Base-by-base conservation (phyloP, 345 rosid genomes). In the Leavenworthia alabamica region DNA sequence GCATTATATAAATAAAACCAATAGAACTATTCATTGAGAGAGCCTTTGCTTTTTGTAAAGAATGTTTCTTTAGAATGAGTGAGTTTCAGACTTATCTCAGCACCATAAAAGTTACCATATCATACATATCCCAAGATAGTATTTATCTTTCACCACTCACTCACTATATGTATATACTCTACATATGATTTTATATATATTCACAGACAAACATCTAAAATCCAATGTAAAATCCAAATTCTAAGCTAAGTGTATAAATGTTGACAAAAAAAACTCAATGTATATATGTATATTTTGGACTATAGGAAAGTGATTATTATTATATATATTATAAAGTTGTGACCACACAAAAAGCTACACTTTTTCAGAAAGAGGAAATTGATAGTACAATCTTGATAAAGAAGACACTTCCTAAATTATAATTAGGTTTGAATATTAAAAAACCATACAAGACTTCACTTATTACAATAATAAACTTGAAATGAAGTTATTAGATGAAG, bases 71-170 rank as follows among this genome's bases (percentile, higher is more conserved):
- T 72, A 66, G 60, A 72, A 64, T 57, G 75, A 58, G 71, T 58
- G 66, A 64, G 22, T 58, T 64, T 57, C 71, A 72, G 75, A 72
- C 19, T 57, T 41, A 64, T 51, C 26, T 27, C 66, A 67, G 73
- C 71, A 74, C 60, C 67, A 48, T 57, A 53, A 59, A 75, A 80
- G 70, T 62, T 56, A 58, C 60, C 31, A 50, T 62, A 33, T 66
- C 57, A 66, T 46, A 70, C 57, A 66, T 46, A 70, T 77, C 78
- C 82, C 78, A 67, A 67, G 64, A 73, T 63, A 40, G 60, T 58
- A 64, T 64, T 72, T 42, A 56, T 64, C 61, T 58, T 64, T 42
- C 27, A 4, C 14, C 15, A 29, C 69, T 17, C 74, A 62, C 52
- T 56, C 59, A 62, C 52, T 56, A 53, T 55, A 43, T 58, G 27